Base-by-base conservation (phyloP, 2,329 filamentous ascomycete genomes). In the Aspergillus thermomutatus region DNA sequence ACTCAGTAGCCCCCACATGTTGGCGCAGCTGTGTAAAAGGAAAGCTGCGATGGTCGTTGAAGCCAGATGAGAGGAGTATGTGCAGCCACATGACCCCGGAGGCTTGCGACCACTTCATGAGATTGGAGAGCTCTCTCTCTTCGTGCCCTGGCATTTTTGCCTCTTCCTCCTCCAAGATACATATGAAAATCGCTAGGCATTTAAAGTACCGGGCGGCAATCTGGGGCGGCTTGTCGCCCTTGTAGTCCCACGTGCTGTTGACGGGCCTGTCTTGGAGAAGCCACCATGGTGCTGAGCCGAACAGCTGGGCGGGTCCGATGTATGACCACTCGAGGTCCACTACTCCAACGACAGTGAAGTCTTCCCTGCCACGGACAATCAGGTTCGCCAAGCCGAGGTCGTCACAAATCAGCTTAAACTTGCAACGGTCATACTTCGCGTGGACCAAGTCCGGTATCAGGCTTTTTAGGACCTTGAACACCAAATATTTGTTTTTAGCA, bases 271-370 rank as follows among this genome's bases (percentile, higher is more conserved):
- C 68, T 57, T 64, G 61, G 41, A 73, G 67, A 66, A 75, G 69
- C 72, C 67, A 76, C 70, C 65, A 75, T 8, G 69, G 73, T 47
- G 70, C 68, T 8, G 70, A 73, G 56, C 61, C 69, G 65, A 75
- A 70, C 17, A 76, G 60, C 60, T 76, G 71, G 28, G 69, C 67
- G 0, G 73, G 73, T 50, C 72, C 70, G 10, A 69, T 65, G 52
- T 75, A 76, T 41, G 71, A 69, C 72, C 70, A 75, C 54, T 75
- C 72, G 9, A 71, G 64, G 47, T 75, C 72, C 23, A 76, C 65
- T 45, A 75, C 65, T 52, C 68, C 69, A 43, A 74, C 60, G 43
- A 75, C 56, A 26, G 67, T 73, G 26, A 75, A 66, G 41, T 75
- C 70, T 57, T 71, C 63, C 21, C 31, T 66, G 48, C 68, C 61